phyloP scores from a whole-genome alignment of 2,329 filamentous ascomycete genomes.

The Aureobasidium mangrovei region DNA sequence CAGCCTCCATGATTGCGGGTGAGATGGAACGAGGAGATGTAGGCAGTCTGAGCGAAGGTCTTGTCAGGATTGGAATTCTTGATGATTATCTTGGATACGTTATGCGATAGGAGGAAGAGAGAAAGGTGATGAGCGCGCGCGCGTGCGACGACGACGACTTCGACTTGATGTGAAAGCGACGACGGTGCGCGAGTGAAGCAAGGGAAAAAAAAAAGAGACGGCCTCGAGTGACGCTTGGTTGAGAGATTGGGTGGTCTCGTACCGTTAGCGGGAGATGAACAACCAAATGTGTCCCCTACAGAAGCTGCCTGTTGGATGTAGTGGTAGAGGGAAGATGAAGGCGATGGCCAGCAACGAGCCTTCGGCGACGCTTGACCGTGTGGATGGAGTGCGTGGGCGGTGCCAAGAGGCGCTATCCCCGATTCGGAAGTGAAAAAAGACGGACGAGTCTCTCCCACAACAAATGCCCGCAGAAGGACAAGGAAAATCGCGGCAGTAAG shows the following conservation, averaged over 20 bases:
- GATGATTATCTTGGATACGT: slow-evolving; percentile 6
- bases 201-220: background rate
- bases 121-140: background rate
- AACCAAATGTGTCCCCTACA: slow-evolving; percentile 94
- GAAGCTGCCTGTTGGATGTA: slow-evolving; percentile 32
- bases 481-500: slow-evolving; percentile 11
- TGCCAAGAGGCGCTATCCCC: slow-evolving; percentile 9
- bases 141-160: background rate
- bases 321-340: slow-evolving; percentile 1
- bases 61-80: slow-evolving; percentile 13
- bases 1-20: slow-evolving; percentile 61
- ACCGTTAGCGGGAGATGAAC: slow-evolving; percentile 80
- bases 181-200: background rate
- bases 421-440: slow-evolving; percentile 2
- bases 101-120: background rate
- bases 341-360: slow-evolving; percentile 5
- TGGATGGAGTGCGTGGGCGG: background rate
- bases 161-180: background rate
- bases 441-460: background rate
- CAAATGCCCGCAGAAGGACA: slow-evolving; percentile 1
- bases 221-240: background rate
- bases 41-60: slow-evolving; percentile 14
- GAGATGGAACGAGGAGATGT: slow-evolving; percentile 22
- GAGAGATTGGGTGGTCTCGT: slow-evolving; percentile 26
- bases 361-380: background rate